Percentiles rank a stretch among this genome's conserved stretches.
These are phyloP conservation scores for Colletotrichum falcatum DNA, from an alignment of 2,329 filamentous ascomycete species.

Conservation along the genomic window DNA sequence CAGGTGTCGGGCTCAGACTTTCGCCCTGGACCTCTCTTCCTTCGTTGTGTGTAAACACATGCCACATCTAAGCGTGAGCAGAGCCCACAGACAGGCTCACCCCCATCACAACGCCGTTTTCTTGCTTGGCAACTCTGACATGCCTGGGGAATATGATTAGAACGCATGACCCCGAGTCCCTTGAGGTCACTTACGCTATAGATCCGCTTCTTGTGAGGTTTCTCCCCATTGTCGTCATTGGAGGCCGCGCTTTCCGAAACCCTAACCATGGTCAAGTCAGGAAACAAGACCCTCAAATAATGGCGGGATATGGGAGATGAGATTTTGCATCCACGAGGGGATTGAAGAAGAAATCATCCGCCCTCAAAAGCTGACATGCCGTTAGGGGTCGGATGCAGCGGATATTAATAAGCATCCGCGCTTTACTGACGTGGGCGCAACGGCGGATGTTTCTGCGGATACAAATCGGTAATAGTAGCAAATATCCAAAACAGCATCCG, in stretches of 20 bases:
- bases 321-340: not conserved
- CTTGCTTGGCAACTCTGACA: slow-evolving; percentile 30
- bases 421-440: not conserved
- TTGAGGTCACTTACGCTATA: slow-evolving; percentile 24
- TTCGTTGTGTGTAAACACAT: slow-evolving; percentile 30
- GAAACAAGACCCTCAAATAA: not conserved
- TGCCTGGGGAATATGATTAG: slow-evolving; percentile 10
- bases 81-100: slow-evolving; percentile 28
- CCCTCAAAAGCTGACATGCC: not conserved
- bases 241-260: not conserved
- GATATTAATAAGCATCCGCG: slow-evolving; percentile 27
- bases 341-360: not conserved
- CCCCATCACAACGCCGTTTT: slow-evolving; percentile 37
- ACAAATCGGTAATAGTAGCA: not conserved
- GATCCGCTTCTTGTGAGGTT: slow-evolving; percentile 30
- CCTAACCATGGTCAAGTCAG: slow-evolving; percentile 10
- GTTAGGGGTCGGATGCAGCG: too few species aligned
- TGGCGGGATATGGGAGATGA: not conserved
- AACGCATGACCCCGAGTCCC: not conserved
- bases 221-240: slow-evolving; percentile 2
- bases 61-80: slow-evolving; percentile 19
- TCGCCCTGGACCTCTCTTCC: slow-evolving; percentile 35
- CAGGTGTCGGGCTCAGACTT: slow-evolving; percentile 9
- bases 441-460: slow-evolving; percentile 12
- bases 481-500: not conserved